Percentiles rank a stretch among this genome's conserved stretches.
Evolutionary conservation across 495 filamentous ascomycete genomes (phyloP).

Genomic region (Astrocystis sublimbata): DNA sequence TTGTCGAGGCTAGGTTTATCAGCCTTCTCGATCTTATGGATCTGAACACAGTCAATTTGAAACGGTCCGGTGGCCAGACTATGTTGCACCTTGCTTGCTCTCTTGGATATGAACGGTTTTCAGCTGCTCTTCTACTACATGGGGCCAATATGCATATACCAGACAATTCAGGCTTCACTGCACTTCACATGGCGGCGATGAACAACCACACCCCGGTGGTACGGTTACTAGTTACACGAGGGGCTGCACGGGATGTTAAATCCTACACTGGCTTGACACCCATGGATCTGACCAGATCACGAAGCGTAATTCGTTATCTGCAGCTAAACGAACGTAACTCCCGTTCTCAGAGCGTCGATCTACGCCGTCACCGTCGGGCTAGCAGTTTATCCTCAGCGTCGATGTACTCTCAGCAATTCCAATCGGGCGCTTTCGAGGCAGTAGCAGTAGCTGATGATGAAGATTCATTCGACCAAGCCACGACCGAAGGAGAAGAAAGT

Average conservation of each 20-base stretch:
- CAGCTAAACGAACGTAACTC: slow-evolving; percentile 59
- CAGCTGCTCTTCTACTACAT: slow-evolving; percentile 75
- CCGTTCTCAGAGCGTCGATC: slow-evolving; percentile 53
- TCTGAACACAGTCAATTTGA: slow-evolving; percentile 70
- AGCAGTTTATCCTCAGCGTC: slow-evolving; percentile 64
- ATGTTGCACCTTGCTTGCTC: slow-evolving; percentile 82
- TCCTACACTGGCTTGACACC: slow-evolving; percentile 72
- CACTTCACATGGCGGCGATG: slow-evolving; percentile 82
- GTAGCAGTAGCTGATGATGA: slow-evolving; percentile 39
- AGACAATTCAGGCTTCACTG: slow-evolving; percentile 80
- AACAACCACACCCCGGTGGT: slow-evolving; percentile 75
- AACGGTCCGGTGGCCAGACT: slow-evolving; percentile 67
- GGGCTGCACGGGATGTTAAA: slow-evolving; percentile 69
- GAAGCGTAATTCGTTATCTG: slow-evolving; percentile 55
- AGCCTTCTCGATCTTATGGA: slow-evolving; percentile 77
- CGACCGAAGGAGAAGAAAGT: slow-evolving; percentile 39
- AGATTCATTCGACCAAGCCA: slow-evolving; percentile 39
- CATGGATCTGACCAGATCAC: slow-evolving; percentile 68
- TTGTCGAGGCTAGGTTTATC: slow-evolving; percentile 69
- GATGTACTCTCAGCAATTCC: slow-evolving; percentile 34
- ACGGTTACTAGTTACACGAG: slow-evolving; percentile 67
- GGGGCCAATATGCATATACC: slow-evolving; percentile 75
- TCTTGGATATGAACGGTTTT: slow-evolving; percentile 72
- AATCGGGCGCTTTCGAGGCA: slow-evolving; percentile 33
- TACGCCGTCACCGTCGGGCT: slow-evolving; percentile 53